A percentile compares a stretch with the other conserved stretches of the same genome.
Evolutionary conservation across 2,329 filamentous ascomycete genomes (phyloP).

Genomic region (Trichoderma sp.): DNA sequence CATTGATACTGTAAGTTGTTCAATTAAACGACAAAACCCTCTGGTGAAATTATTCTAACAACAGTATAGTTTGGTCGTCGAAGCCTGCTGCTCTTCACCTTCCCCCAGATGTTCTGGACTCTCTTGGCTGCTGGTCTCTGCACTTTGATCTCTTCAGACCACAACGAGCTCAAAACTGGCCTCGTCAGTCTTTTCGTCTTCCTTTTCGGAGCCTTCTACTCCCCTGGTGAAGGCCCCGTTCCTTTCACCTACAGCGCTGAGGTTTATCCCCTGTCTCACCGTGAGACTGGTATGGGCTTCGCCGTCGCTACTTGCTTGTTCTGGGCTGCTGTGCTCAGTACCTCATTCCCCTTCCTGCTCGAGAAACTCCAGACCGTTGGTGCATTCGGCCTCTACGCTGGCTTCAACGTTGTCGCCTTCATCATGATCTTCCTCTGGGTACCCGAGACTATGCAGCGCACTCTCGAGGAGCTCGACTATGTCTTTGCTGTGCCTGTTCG

Average conservation of each 20-base stretch:
- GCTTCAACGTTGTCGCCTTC: slow-evolving; percentile 54
- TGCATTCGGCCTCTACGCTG: slow-evolving; percentile 52
- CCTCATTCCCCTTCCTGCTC: slow-evolving; percentile 53
- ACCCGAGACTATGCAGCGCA: slow-evolving; percentile 55
- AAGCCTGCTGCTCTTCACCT: slow-evolving; percentile 61
- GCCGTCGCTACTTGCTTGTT: slow-evolving; percentile 60
- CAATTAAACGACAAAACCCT: no score
- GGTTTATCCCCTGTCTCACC: slow-evolving; percentile 62
- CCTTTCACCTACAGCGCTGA: slow-evolving; percentile 63
- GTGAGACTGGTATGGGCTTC: slow-evolving; percentile 63
- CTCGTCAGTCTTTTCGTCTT: slow-evolving; percentile 62
- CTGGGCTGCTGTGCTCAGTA: slow-evolving; percentile 50
- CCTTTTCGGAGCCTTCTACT: slow-evolving; percentile 64
- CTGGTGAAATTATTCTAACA: slow-evolving; percentile 16
- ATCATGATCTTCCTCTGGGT: slow-evolving; percentile 51
- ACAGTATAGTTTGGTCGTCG: slow-evolving; percentile 54
- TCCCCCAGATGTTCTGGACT: slow-evolving; percentile 64
- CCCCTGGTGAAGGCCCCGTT: slow-evolving; percentile 62
- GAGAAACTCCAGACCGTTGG: slow-evolving; percentile 34
- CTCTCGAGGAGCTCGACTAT: slow-evolving; percentile 51
- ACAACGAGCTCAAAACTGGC: slow-evolving; percentile 45
- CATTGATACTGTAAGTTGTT: slow-evolving; percentile 53
- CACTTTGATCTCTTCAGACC: slow-evolving; percentile 35
- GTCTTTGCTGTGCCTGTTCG: slow-evolving; percentile 48
- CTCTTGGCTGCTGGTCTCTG: slow-evolving; percentile 45